Percentiles rank a stretch among this genome's conserved stretches.
Conservation (phyloP, 2,329 filamentous ascomycete genomes). For the Eutypella sp. region DNA sequence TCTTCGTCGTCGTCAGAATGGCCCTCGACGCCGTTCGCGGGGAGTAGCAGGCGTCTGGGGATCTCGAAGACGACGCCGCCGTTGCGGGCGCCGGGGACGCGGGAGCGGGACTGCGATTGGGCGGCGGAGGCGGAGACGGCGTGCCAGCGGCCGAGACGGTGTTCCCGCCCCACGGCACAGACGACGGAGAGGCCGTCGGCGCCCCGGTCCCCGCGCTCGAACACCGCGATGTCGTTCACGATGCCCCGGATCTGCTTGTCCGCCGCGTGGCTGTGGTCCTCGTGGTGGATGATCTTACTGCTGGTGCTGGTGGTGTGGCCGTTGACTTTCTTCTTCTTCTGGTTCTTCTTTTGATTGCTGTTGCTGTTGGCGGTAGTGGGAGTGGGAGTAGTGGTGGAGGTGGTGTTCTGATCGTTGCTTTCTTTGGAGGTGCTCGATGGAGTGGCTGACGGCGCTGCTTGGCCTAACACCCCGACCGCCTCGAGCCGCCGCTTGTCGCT, state of each 20-base stretch:
- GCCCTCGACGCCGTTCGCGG: too few relatives aligned
- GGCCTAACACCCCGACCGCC: constrained; percentile 61
- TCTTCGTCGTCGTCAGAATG: not conserved
- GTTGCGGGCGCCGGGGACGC: constrained; percentile 57
- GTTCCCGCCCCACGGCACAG: constrained; percentile 81
- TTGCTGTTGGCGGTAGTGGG: not conserved
- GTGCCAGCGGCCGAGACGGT: constrained; percentile 80
- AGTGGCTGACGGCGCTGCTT: constrained; percentile 10
- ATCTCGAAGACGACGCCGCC: constrained; percentile 87
- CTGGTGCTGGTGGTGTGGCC: too few relatives aligned
- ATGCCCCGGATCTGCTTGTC: constrained; percentile 58
- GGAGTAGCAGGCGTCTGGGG: too few relatives aligned
- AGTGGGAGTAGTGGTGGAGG: constrained; percentile 9
- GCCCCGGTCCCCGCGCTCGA: constrained; percentile 75
- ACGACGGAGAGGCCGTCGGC: constrained; percentile 76
- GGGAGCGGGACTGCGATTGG: too few relatives aligned
- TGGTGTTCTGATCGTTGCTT: constrained; percentile 19
- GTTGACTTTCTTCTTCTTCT: constrained; percentile 13
- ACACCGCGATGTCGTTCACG: constrained; percentile 82
- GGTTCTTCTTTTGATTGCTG: constrained; percentile 1
- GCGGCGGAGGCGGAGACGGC: too few relatives aligned
- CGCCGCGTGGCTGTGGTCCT: constrained; percentile 11
- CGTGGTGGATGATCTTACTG: too few relatives aligned
- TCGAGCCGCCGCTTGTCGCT: constrained; percentile 79
- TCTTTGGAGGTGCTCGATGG: constrained; percentile 18